Base-by-base conservation (phyloP, 441 rosid genomes). In the Omphalea diandra region DNA sequence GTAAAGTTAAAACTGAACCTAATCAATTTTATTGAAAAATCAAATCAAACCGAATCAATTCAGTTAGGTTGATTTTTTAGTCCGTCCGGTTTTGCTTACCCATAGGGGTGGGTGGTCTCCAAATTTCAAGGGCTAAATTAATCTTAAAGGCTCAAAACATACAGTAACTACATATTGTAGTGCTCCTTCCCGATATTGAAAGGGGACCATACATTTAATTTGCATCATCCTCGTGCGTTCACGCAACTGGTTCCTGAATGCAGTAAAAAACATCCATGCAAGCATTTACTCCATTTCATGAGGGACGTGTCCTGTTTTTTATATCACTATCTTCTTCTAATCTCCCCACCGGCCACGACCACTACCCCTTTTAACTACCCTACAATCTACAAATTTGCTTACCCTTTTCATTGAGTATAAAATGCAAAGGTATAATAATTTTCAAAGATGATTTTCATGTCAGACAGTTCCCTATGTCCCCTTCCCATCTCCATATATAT, bases 241-340 rank as follows among this genome's bases (percentile, higher is more conserved):
- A 91, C 93, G 93, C 88, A 83, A 75, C 79, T 73, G 84, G 83
- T 78, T 83, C 80, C 80, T 75, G 78, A 81, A 32, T n/a, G 7
- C 24, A 27, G 84, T 77, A 14, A 77, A 77, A 80, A 66, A 3
- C 65, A 63, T 73, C 57, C 63, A 50, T 52, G 52, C 72, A n/a
- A 18, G 93, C 97, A 93, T 88, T 90, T 87, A 90, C 87, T 90
- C 64, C 89, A 0, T 63, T 85, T 93, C 98, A 90, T 88, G 95
- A 73, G 90, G 85, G 80, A 76, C 83, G 88, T 77, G 81, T 77
- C 76, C 83, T 75, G 59, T 71, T 38, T 77, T 75, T 83, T 79
- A 79, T 70, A 27, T 75, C 80, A n/a, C n/a, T n/a, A n/a, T n/a
- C n/a, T n/a, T 46, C 65, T 62, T 57, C 27, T 55, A 31, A 9